These are phyloP conservation scores for Fomitopsis palustris DNA, from an alignment of 1,284 basidiomycete genomes.

Conservation along the genomic window DNA sequence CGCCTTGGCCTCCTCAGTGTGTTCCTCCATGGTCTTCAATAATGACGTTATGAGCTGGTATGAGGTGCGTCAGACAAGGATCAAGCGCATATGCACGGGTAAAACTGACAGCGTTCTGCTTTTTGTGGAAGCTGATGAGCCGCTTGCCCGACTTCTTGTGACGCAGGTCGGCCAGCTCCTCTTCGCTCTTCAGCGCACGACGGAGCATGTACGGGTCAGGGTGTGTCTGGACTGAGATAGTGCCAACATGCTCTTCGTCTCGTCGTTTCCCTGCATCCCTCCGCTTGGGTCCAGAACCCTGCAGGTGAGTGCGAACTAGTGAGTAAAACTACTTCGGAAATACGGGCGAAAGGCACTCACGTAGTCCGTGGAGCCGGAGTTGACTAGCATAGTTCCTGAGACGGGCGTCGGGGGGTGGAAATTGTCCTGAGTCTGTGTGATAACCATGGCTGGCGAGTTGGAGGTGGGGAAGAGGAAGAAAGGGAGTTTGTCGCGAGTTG, in stretches of 20 bases:
- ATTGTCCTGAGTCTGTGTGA: conserved; percentile 2
- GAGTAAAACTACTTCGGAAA: background rate
- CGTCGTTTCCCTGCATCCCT: conserved; percentile 21
- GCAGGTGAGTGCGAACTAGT: background rate
- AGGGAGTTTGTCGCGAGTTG: background rate
- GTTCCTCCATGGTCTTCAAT: conserved; percentile 87
- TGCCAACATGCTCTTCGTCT: conserved; percentile 25
- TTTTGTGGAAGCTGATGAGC: conserved; percentile 71
- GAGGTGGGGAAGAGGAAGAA: background rate
- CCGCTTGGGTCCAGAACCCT: conserved; percentile 16
- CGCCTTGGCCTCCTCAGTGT: conserved; percentile 70
- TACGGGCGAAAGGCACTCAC: background rate
- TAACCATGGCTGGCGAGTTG: background rate
- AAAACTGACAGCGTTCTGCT: conserved; percentile 74
- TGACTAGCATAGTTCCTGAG: background rate
- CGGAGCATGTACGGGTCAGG: conserved; percentile 62
- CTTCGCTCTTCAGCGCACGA: conserved; percentile 52
- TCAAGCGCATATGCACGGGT: background rate
- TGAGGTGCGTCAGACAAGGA: background rate
- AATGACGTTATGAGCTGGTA: conserved; percentile 73
- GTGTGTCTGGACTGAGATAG: conserved; percentile 4
- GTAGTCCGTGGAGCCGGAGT: background rate
- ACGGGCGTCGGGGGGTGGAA: background rate
- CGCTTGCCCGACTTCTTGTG: conserved; percentile 57
- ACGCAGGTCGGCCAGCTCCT: conserved; percentile 58